phyloP scores from a whole-genome alignment of 192 early-diverging fungal species.

The Phycomyces nitens region DNA sequence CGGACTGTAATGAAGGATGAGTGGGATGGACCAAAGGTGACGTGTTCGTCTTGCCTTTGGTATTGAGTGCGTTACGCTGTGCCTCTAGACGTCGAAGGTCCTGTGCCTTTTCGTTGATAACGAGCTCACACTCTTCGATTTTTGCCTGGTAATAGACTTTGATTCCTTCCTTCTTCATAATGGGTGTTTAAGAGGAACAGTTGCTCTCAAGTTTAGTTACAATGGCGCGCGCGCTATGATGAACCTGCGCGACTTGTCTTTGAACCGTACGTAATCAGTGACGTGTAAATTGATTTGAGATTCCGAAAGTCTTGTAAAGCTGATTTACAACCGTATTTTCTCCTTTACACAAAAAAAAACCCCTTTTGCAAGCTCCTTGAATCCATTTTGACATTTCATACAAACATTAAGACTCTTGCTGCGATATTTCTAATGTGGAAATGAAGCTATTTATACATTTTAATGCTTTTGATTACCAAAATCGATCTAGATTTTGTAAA shows the following conservation, averaged over 20 bases:
- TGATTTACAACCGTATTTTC: no score
- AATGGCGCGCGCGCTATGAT: no score
- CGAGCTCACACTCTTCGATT: conserved; percentile 84
- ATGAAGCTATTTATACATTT: no score
- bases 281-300: background rate
- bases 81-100: conserved; percentile 98
- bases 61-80: conserved; percentile 95
- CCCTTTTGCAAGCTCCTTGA: no score
- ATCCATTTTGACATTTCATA: no score
- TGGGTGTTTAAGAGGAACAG: background rate
- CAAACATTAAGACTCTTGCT: no score
- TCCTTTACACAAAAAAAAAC: no score
- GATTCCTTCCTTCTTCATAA: conserved; percentile 54
- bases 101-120: conserved; percentile 86
- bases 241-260: background rate
- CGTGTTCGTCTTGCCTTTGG: conserved; percentile 63
- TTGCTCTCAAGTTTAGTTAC: background rate
- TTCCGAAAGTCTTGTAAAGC: no score
- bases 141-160: conserved; percentile 73
- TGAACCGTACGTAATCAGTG: conserved; percentile 1
- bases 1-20: conserved; percentile 60
- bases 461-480: no score
- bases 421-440: no score
- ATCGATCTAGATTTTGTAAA: no score
- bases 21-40: background rate